Percentiles rank a stretch among this genome's conserved stretches.
phyloP scores from a whole-genome alignment of 148 eudicot genomes.

The Chenopodium album region DNA sequence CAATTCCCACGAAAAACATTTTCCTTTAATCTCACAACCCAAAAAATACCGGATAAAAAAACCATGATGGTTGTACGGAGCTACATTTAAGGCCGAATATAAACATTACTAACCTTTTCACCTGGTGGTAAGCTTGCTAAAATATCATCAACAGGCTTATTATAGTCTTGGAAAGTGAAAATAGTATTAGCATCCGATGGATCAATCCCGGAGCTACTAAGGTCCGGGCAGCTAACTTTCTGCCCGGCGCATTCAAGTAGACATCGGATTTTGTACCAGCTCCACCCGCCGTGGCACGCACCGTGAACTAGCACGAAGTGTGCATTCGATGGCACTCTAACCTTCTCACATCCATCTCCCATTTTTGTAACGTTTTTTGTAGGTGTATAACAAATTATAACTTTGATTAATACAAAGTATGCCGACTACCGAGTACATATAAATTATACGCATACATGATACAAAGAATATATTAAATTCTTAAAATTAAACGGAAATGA shows the following conservation, averaged over 20 bases:
- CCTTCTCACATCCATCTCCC: not conserved
- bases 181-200: slow-evolving; percentile 16
- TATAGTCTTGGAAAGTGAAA: slow-evolving; percentile 28
- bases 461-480: too few relatives aligned
- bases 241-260: slow-evolving; percentile 29
- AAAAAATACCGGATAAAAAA: too few relatives aligned
- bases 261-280: slow-evolving; percentile 37
- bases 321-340: not conserved
- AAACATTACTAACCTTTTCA: slow-evolving; percentile 23
- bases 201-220: slow-evolving; percentile 30
- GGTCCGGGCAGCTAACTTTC: slow-evolving; percentile 31
- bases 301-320: slow-evolving; percentile 38
- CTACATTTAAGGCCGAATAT: too few relatives aligned
- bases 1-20: too few relatives aligned
- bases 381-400: too few relatives aligned
- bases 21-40: too few relatives aligned
- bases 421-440: not conserved
- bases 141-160: slow-evolving; percentile 26
- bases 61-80: too few relatives aligned
- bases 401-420: too few relatives aligned
- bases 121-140: slow-evolving; percentile 20
- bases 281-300: slow-evolving; percentile 33
- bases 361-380: not conserved
- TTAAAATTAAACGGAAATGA: not conserved
- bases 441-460: too few relatives aligned